Evolutionary conservation across 225 moss, liverwort and hornwort genomes (phyloP).

Genomic region (Thuidium tamariscinum): DNA sequence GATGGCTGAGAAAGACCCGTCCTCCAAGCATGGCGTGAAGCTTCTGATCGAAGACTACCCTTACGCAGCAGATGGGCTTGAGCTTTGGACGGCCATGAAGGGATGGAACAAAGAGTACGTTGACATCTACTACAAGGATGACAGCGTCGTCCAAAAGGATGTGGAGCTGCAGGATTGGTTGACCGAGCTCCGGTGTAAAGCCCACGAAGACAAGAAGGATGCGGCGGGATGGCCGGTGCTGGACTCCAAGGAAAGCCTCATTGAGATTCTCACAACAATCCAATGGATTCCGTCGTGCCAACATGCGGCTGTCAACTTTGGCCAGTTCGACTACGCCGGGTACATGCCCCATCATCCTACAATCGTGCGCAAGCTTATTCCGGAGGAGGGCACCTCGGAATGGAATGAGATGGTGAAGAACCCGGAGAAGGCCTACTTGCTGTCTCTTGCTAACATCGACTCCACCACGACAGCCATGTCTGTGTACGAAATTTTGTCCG

Average conservation of each 20-base stretch:
- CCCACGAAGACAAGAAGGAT: constrained; percentile 35
- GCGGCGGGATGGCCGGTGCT: constrained; percentile 33
- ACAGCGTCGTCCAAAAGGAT: constrained; percentile 12
- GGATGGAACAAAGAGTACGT: constrained; percentile 32
- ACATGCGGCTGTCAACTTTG: constrained; percentile 65
- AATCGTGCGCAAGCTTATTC: constrained; percentile 17
- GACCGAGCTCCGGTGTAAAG: constrained; percentile 24
- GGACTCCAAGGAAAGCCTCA: constrained; percentile 15
- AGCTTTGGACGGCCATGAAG: constrained; percentile 21
- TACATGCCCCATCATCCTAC: constrained; percentile 50
- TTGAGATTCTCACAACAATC: constrained; percentile 20
- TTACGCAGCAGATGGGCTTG: constrained; percentile 47
- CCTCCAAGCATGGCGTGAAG: constrained; percentile 26
- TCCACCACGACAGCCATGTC: constrained; percentile 36
- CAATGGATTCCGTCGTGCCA: constrained; percentile 49
- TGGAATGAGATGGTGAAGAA: background rate
- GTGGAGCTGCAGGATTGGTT: constrained; percentile 51
- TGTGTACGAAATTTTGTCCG: constrained; percentile 42
- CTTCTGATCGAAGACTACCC: constrained; percentile 67
- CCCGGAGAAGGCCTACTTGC: constrained; percentile 26
- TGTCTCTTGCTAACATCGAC: background rate
- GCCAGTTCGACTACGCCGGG: constrained; percentile 52
- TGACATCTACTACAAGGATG: constrained; percentile 32
- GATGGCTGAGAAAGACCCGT: constrained; percentile 41
- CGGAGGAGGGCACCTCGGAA: constrained; percentile 14